phyloP scores from a whole-genome alignment of 78 protist species.

The Salpingoeca rosetta region DNA sequence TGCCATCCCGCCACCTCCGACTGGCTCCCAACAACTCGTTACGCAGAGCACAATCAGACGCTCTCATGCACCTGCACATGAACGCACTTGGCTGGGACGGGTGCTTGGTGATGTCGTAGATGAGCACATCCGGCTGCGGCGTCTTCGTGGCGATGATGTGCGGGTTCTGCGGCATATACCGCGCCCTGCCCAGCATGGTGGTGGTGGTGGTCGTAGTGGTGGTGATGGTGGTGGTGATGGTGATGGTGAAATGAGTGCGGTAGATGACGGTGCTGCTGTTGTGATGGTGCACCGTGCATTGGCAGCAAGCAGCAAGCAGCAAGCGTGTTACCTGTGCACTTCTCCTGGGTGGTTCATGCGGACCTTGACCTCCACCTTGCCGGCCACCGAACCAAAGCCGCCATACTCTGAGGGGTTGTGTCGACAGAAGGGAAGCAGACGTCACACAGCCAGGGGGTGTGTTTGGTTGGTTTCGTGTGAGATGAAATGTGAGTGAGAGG shows the following conservation, averaged over 20 bases:
- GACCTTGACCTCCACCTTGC: slow-evolving; percentile 51
- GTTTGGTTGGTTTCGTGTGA: background rate
- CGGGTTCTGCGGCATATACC: slow-evolving; percentile 88
- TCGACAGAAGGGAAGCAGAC: background rate
- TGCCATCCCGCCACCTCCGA: too few species aligned
- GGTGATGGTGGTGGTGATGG: too few species aligned
- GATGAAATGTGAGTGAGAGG: background rate
- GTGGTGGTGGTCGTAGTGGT: too few species aligned
- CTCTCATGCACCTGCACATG: background rate
- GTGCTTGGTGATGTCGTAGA: slow-evolving; percentile 83
- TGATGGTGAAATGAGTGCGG: too few species aligned
- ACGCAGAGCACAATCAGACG: background rate
- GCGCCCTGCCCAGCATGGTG: slow-evolving; percentile 57
- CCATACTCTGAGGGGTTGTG: slow-evolving; percentile 33
- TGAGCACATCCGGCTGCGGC: slow-evolving; percentile 58
- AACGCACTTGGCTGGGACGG: slow-evolving; percentile 41
- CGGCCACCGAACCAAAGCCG: slow-evolving; percentile 40
- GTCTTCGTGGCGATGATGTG: slow-evolving; percentile 87
- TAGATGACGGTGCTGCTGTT: too few species aligned
- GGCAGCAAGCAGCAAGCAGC: too few species aligned
- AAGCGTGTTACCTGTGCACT: slow-evolving; percentile 73
- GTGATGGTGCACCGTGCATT: too few species aligned
- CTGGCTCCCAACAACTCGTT: too few species aligned
- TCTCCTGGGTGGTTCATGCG: slow-evolving; percentile 84
- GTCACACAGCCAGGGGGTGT: background rate